phyloP scores from a whole-genome alignment of 2,329 filamentous ascomycete species.

The Colletotrichum tofieldiae region DNA sequence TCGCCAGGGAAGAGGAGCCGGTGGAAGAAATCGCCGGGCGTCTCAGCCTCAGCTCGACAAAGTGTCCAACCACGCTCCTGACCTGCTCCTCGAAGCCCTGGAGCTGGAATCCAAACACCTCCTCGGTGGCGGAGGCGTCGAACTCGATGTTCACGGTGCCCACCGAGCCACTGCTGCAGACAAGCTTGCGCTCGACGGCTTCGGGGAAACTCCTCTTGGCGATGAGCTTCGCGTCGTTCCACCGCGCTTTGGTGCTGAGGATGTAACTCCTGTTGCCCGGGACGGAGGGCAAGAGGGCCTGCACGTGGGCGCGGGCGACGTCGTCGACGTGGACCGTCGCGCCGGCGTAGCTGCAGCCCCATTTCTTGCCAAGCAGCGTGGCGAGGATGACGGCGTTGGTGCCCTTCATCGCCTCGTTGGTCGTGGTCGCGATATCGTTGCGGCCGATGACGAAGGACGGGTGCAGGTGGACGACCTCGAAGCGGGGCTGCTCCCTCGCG shows the following conservation, averaged over 20 bases:
- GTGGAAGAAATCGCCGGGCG: constrained; percentile 3
- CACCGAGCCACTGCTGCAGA: constrained; percentile 31
- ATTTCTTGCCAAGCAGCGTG: constrained; percentile 51
- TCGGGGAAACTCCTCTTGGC: constrained; percentile 50
- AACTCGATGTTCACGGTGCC: constrained; percentile 39
- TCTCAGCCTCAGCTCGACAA: constrained; percentile 49
- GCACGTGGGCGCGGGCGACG: constrained; percentile 56
- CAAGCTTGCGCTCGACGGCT: constrained; percentile 33
- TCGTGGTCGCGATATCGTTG: constrained; percentile 52
- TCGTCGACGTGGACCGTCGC: constrained; percentile 56
- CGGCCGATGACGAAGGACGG: constrained; percentile 56
- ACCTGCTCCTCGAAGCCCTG: constrained; percentile 54
- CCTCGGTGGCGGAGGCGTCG: constrained; percentile 50
- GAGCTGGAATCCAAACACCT: constrained; percentile 53
- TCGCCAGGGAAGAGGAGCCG: neutral
- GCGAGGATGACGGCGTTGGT: constrained; percentile 55
- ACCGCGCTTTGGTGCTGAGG: constrained; percentile 45
- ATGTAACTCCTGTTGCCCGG: constrained; percentile 53
- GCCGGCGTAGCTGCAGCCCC: constrained; percentile 47
- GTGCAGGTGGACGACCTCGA: constrained; percentile 55
- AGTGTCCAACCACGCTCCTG: constrained; percentile 53
- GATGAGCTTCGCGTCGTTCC: constrained; percentile 58
- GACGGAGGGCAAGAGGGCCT: constrained; percentile 52
- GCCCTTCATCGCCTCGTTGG: constrained; percentile 50
- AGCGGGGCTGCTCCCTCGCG: constrained; percentile 51